Evolutionary conservation across 1,139 yeast species (phyloP), one percentile per base, ranked within the genome.

Genomic region (Candida smagusa): DNA sequence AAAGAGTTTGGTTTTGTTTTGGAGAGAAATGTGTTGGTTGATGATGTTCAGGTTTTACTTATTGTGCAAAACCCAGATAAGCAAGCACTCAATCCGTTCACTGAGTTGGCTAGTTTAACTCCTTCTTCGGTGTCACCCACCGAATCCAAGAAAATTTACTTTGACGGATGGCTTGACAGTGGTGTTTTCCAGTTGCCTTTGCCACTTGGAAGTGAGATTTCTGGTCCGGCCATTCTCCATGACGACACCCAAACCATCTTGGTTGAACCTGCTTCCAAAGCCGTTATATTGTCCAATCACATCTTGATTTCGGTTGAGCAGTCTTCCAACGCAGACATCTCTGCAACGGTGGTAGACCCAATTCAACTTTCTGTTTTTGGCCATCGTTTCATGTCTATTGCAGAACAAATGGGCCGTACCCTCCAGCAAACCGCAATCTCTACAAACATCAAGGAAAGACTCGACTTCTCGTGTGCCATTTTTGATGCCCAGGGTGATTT

Each of bases 181-280:
- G 66, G 73, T 0, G 71, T 86, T 1, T 78, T 62, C 49, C 59
- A 66, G 34, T 63, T 85, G 33, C 74, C 70, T 7, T 61, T 88
- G 38, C 39, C 56, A 2, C 49, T 72, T 7, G 95, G 95, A 2
- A 60, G 73, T 9, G 51, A 59, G 9, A 59, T 89, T 4, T 29
- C 46, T 2, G 97, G 96, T 0, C 97, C 97, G 2, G 87, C 95
- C 0, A 78, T 89, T 47, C 72, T 89, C 42, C 81, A 89, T 13
- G 97, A 89, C 59, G 79, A 79, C 31, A 89, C 96, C 0, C 96
- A 89, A 59, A 89, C 97, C 0, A 81, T 88, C 45, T 73, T 89
- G 13, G 74, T 89, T 13, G 87, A 88, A 19, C 94, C 95, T 1
- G 61, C 69, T 36, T 74, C 87, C 0, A 55, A 61, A n/a, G 96